Conservation (phyloP, 2,329 filamentous ascomycete genomes). For the Hymenoscyphus fraxineus region DNA sequence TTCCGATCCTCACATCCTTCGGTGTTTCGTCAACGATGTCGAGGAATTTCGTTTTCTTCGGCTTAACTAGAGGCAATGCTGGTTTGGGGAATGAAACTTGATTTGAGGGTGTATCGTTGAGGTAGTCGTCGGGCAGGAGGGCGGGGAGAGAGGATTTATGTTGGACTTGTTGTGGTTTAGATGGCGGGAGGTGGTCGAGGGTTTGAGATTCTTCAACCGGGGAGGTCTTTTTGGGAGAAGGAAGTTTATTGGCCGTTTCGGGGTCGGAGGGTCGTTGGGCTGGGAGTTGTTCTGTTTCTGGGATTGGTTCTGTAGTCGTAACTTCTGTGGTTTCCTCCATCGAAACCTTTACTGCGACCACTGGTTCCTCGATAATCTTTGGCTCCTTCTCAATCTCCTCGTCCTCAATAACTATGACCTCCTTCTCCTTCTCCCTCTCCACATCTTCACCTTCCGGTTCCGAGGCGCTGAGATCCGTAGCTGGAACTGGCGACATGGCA, state of each 20-base stretch:
- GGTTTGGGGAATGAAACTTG: background rate
- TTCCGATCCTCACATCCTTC: conserved; percentile 30
- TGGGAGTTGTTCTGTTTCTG: background rate
- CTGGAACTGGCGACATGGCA: conserved; percentile 8
- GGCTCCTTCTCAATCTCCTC: background rate
- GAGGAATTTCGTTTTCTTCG: conserved; percentile 30
- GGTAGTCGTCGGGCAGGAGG: conserved; percentile 30
- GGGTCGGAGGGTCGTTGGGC: background rate
- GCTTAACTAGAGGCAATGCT: conserved; percentile 4
- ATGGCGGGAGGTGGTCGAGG: background rate
- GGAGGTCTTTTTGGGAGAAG: background rate
- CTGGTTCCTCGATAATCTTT: background rate
- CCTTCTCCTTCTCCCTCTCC: conserved; percentile 15
- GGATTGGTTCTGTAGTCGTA: background rate
- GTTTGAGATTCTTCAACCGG: background rate
- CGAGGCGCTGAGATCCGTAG: background rate
- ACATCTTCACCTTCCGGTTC: background rate
- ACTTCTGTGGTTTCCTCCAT: background rate
- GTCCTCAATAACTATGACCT: conserved; percentile 1
- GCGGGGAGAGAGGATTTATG: conserved; percentile 24
- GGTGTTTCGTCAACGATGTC: conserved; percentile 23
- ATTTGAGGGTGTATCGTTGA: conserved; percentile 27
- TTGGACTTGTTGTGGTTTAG: background rate
- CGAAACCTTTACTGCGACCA: background rate
- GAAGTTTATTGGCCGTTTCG: background rate